Base-by-base conservation (phyloP, 2,329 filamentous ascomycete species). In the Ustilaginoidea virens region DNA sequence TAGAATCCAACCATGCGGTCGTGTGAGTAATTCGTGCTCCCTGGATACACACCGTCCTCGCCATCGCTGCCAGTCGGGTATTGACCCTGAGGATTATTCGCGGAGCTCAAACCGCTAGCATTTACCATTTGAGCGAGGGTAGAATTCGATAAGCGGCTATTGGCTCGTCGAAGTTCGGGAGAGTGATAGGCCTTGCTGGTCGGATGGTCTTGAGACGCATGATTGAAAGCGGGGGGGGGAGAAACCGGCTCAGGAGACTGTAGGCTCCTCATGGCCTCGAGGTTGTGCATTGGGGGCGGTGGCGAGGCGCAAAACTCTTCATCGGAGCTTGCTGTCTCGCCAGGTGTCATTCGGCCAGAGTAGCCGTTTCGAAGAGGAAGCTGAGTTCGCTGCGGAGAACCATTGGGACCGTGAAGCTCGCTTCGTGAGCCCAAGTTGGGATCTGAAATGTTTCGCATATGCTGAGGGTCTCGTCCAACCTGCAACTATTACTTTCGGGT, bases 61-160 rank as follows among this genome's bases (percentile, higher is more conserved):
- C 39, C 45, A 26, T 43, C 45, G 32, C 45, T 48, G 36, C 42
- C 48, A 32, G 35, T 35, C 32, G 31, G 44, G 25, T 52, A 48
- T 22, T 45, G 41, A 33, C 44, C 23, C 9, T 33, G 42, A 28
- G 44, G 45, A 23, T 53, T 46, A 7, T 47, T 47, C 25, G 58
- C 46, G 30, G 67, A 46, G 26, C 57, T 47, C 27, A 70, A 51
- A 14, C 66, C 69, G 30, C 69, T 71, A 25, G 78, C 79, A 39
- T 76, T 78, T 18, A 72, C 73, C 47, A 96, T 63, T 47, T 94
- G 83, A 25, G 75, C 67, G 25, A 94, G 61, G 1, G 87, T 96
- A 1, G 74, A 74, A 40, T 66, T 69, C 16, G 90, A 93, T 49
- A 96, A 74, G 14, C 83, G 76, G 40, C 78, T 85, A 41, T 83